Evolutionary conservation across 768 basidiomycete species (phyloP).

Genomic region (Amanita subjunquillea): DNA sequence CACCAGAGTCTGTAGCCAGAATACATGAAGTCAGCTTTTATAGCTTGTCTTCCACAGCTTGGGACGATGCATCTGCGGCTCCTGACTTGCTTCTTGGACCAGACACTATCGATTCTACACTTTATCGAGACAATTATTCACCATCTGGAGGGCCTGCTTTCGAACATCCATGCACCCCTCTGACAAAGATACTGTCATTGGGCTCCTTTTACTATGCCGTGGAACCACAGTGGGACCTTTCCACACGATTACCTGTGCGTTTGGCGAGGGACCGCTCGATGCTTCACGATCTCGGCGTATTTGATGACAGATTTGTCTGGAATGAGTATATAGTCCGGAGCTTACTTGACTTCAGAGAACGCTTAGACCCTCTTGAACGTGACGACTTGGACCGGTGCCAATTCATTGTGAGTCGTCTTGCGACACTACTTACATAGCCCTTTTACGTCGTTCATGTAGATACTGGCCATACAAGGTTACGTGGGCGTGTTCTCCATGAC

Average conservation of each 20-base stretch:
- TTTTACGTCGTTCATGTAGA: slow-evolving; percentile 27
- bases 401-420: slow-evolving; percentile 55
- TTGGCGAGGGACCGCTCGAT: slow-evolving; percentile 38
- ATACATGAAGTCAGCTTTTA: slow-evolving; percentile 89
- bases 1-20: slow-evolving; percentile 62
- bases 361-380: slow-evolving; percentile 59
- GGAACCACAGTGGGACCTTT: slow-evolving; percentile 81
- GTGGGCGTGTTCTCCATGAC: slow-evolving; percentile 77
- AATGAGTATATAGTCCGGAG: slow-evolving; percentile 86
- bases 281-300: slow-evolving; percentile 42
- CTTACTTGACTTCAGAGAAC: slow-evolving; percentile 78
- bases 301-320: slow-evolving; percentile 89
- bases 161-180: slow-evolving; percentile 85
- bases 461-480: slow-evolving; percentile 91
- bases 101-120: slow-evolving; percentile 41
- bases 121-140: slow-evolving; percentile 37
- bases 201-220: slow-evolving; percentile 91
- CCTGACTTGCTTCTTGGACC: slow-evolving; percentile 45
- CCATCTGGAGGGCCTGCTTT: slow-evolving; percentile 42
- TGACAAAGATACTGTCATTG: slow-evolving; percentile 84
- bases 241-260: slow-evolving; percentile 68
- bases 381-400: slow-evolving; percentile 73
- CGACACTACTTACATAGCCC: slow-evolving; percentile 7
- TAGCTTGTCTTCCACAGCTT: slow-evolving; percentile 72
- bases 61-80: slow-evolving; percentile 63